Evolutionary conservation across 441 rosid genomes (phyloP).

Genomic region (Isatis lusitanica): DNA sequence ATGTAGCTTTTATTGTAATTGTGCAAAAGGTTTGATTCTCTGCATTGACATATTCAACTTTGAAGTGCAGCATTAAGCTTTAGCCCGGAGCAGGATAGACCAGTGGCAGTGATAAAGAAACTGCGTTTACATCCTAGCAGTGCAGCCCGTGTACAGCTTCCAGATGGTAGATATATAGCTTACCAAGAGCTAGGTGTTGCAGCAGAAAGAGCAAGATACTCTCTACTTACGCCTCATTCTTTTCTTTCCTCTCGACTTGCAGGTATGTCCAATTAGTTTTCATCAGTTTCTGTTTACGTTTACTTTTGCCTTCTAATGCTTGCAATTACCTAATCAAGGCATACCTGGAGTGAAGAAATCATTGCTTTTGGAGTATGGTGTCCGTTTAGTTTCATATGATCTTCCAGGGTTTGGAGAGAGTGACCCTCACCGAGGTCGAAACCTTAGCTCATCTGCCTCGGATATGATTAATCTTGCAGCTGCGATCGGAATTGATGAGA

Average conservation of each 20-base stretch:
- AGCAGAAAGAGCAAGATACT: constrained; percentile 69
- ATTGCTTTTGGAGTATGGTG: constrained; percentile 71
- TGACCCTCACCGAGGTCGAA: constrained; percentile 63
- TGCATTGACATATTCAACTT: constrained; percentile 19
- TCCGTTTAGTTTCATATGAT: constrained; percentile 65
- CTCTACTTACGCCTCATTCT: constrained; percentile 74
- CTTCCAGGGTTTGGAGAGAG: constrained; percentile 87
- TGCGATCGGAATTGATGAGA: constrained; percentile 49
- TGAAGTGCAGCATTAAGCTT: constrained; percentile 63
- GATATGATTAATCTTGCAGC: constrained; percentile 57
- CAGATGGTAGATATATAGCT: constrained; percentile 90
- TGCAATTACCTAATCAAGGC: constrained; percentile 42
- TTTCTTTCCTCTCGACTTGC: constrained; percentile 93
- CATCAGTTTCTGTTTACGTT: constrained; percentile 12
- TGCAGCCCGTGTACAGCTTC: constrained; percentile 70
- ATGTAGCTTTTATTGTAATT: background rate
- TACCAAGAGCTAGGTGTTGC: constrained; percentile 76
- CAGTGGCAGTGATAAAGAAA: constrained; percentile 46
- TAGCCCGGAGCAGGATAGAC: constrained; percentile 41
- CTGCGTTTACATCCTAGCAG: constrained; percentile 66
- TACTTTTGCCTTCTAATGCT: constrained; percentile 3
- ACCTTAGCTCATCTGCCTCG: constrained; percentile 64
- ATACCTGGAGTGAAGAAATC: constrained; percentile 77
- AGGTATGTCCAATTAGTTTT: constrained; percentile 44
- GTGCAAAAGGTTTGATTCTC: background rate